phyloP scores from a whole-genome alignment of 495 filamentous ascomycete species.

The Aspergillus diversus region DNA sequence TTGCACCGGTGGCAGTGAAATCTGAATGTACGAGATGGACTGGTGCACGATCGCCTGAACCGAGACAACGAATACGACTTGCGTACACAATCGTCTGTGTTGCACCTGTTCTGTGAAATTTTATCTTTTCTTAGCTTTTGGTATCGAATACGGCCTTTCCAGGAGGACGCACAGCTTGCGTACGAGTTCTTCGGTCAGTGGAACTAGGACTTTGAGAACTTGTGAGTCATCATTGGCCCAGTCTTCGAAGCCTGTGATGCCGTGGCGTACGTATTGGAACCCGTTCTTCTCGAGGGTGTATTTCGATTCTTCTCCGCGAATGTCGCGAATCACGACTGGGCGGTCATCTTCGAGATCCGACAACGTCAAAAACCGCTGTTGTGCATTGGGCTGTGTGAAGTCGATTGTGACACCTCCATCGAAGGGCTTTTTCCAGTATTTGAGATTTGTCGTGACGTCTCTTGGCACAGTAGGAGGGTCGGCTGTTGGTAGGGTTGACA shows the following conservation, averaged over 20 bases:
- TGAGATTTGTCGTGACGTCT: neutral
- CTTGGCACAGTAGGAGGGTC: neutral
- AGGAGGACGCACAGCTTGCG: neutral
- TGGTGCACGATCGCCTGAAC: neutral
- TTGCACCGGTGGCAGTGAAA: neutral
- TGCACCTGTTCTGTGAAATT: neutral
- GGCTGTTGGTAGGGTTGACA: too few relatives aligned
- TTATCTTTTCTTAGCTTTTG: neutral
- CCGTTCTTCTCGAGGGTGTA: constrained; percentile 5
- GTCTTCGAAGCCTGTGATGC: neutral
- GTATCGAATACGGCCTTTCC: neutral
- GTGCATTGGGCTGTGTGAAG: neutral
- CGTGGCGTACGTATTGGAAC: constrained; percentile 2
- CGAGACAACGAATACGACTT: neutral
- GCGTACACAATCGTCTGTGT: neutral
- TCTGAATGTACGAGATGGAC: neutral
- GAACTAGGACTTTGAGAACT: neutral
- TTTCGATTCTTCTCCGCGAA: constrained; percentile 3
- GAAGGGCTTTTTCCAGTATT: neutral
- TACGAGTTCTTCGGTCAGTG: constrained; percentile 1
- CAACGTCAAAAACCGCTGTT: neutral
- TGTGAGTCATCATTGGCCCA: neutral
- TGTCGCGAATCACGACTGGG: neutral
- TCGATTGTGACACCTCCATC: neutral
- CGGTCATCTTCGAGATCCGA: neutral